phyloP scores from a whole-genome alignment of 768 basidiomycete species.

The Kockovaella imperatae region DNA sequence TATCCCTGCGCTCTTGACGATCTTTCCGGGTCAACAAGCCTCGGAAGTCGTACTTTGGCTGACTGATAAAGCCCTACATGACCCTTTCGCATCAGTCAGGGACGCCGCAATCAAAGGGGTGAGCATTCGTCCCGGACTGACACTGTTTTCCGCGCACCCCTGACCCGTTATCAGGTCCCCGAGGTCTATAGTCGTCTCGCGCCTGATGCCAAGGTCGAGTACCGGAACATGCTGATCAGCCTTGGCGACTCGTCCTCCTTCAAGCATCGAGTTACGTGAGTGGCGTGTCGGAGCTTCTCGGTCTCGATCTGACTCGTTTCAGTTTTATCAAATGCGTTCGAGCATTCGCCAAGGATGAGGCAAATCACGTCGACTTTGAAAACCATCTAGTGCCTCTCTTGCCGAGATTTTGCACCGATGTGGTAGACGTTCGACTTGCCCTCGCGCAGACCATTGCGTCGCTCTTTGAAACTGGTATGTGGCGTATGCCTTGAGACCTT shows the following conservation, averaged over 20 bases:
- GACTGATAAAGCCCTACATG: conserved; percentile 59
- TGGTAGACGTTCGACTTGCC: conserved; percentile 78
- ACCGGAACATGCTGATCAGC: conserved; percentile 47
- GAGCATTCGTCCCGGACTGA: conserved; percentile 37
- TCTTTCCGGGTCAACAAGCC: conserved; percentile 47
- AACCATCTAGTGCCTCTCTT: conserved; percentile 53
- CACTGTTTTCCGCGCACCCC: not conserved
- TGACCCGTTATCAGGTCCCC: conserved; percentile 23
- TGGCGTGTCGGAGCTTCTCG: conserved; percentile 29
- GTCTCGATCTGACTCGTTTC: conserved; percentile 10
- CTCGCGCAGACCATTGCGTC: conserved; percentile 64
- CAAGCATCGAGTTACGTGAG: conserved; percentile 64
- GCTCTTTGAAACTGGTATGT: conserved; percentile 31
- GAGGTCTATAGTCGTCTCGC: conserved; percentile 29
- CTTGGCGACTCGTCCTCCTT: conserved; percentile 42
- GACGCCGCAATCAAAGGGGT: conserved; percentile 64
- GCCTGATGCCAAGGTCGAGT: conserved; percentile 22
- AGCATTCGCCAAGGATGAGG: conserved; percentile 52
- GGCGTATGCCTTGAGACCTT: not conserved
- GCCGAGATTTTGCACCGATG: conserved; percentile 57
- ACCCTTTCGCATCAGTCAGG: conserved; percentile 75
- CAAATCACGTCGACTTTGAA: conserved; percentile 49
- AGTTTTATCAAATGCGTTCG: conserved; percentile 72
- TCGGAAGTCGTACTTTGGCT: conserved; percentile 53
- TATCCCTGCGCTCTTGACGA: conserved; percentile 51